A percentile compares a stretch with the other conserved stretches of the same genome.
phyloP scores from a whole-genome alignment of 2,329 filamentous ascomycete genomes.

The Gaeumannomyces tritici region DNA sequence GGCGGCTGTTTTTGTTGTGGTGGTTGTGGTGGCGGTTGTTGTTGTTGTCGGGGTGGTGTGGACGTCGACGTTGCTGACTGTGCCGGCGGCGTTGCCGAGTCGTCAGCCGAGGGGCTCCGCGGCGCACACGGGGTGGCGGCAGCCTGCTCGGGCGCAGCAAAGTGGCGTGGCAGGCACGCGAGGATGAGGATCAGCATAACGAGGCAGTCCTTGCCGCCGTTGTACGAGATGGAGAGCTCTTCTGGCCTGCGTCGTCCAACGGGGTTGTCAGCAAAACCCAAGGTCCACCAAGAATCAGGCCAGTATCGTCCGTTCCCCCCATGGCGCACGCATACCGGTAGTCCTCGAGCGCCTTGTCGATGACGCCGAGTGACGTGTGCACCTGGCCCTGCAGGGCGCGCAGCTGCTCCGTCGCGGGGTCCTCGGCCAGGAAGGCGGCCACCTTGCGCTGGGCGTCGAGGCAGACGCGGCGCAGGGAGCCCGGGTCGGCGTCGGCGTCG shows the following conservation, averaged over 20 bases:
- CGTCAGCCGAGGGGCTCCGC: constrained; percentile 6
- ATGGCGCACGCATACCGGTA: constrained; percentile 57
- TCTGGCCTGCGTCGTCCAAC: constrained; percentile 54
- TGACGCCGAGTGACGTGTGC: constrained; percentile 59
- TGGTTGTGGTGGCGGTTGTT: constrained; percentile 7
- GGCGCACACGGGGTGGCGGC: constrained; percentile 12
- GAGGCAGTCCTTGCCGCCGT: constrained; percentile 95
- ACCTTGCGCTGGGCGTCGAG: constrained; percentile 49
- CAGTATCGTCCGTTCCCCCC: too few species aligned
- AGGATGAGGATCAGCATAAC: constrained; percentile 85
- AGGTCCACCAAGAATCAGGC: too few species aligned
- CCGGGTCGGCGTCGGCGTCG: constrained; percentile 6
- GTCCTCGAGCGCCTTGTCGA: constrained; percentile 62
- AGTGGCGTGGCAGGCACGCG: constrained; percentile 40
- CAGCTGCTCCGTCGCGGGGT: constrained; percentile 46
- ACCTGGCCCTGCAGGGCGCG: constrained; percentile 65
- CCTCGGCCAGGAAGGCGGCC: constrained; percentile 53
- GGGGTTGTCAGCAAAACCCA: too few species aligned
- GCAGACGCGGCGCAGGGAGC: constrained; percentile 32
- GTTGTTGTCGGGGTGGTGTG: constrained; percentile 5
- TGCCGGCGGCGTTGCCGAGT: not conserved
- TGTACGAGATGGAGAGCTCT: constrained; percentile 85
- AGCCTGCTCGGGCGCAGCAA: constrained; percentile 14
- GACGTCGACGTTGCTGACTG: constrained; percentile 6
- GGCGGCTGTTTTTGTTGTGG: constrained; percentile 5